Percentiles rank a stretch among this genome's conserved stretches.
These are phyloP conservation scores for Cladosporium sp. DNA, from an alignment of 2,329 filamentous ascomycete genomes.

Conservation along the genomic window DNA sequence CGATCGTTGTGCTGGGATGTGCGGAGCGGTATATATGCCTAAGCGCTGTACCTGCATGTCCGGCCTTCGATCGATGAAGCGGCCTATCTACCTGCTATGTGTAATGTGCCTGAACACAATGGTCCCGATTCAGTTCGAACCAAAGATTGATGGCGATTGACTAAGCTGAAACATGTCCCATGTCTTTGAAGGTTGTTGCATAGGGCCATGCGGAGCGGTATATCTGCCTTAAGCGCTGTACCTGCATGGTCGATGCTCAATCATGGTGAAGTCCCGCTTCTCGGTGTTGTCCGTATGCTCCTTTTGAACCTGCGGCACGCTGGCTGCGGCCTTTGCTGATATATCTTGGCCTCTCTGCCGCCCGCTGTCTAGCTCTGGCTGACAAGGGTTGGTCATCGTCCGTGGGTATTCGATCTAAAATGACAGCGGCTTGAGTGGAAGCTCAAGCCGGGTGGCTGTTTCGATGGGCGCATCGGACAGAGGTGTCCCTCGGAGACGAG, in stretches of 20 bases:
- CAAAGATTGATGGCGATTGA: too few relatives aligned
- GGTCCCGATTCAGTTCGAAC: too few relatives aligned
- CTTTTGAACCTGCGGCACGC: not conserved
- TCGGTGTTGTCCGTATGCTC: not conserved
- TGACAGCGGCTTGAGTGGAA: constrained; percentile 2
- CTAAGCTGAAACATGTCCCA: too few relatives aligned
- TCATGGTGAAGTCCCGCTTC: not conserved
- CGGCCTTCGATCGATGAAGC: too few relatives aligned
- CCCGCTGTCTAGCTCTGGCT: constrained; percentile 1
- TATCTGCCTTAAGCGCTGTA: constrained; percentile 13
- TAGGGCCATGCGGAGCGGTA: constrained; percentile 6
- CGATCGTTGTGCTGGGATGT: not conserved
- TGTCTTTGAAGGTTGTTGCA: too few relatives aligned
- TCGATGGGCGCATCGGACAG: constrained; percentile 8
- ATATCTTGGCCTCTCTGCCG: constrained; percentile 2
- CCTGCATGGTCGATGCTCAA: not conserved
- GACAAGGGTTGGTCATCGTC: not conserved
- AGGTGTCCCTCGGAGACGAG: not conserved
- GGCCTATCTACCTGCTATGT: too few relatives aligned
- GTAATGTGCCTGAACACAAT: too few relatives aligned
- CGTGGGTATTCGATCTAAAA: not conserved
- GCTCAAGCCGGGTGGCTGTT: constrained; percentile 10
- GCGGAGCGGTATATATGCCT: constrained; percentile 11
- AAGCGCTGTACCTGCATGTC: constrained; percentile 5
- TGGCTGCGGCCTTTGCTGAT: not conserved